Base-by-base conservation (phyloP, 2,329 filamentous ascomycete genomes). In the Colletotrichum sp. region DNA sequence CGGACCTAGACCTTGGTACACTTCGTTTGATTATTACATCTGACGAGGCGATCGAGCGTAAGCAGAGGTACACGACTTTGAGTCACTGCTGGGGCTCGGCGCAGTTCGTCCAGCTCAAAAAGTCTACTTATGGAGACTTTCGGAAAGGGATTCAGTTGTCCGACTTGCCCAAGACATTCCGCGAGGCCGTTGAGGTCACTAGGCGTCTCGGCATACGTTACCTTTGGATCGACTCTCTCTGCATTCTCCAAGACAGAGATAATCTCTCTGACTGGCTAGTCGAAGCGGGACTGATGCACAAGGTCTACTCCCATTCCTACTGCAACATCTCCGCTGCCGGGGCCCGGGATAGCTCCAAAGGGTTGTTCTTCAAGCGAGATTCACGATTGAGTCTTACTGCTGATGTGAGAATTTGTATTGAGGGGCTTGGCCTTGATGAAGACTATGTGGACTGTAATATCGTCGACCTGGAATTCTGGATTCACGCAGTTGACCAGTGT, bases 271-370 rank as follows among this genome's bases (percentile, higher is more conserved):
- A 80, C 55, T 80, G 78, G 78, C 34, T 77, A 12, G 16, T 24
- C 8, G 78, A 80, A 36, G 74, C 78, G 0, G 38, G 30, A 9
- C 38, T 69, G 2, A 79, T 80, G 79, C 56, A 78, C 21, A 61
- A 76, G 6, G 77, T 79, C 3, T 80, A 80, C 36, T 70, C 66
- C 0, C 67, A 79, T 24, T 75, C 78, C 2, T 78, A 69, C 18
- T 73, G 77, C 71, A 80, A 79, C 21, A 78, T 79, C 18, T 79
- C 77, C 0, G 78, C 79, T 4, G 56, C 75, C 2, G 77, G 71
- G 0, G 66, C 78, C 3, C 60, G n/a, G 13, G 60, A 77, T n/a
- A 76, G 73, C 36, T 58, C 58, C 6, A 66, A 70, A 5, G 71
- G 76, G 1, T 15, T 78, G 1, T 78, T 75, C 48, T 72, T 70